Evolutionary conservation across 805 yeast genomes (phyloP).

Genomic region (Candida nitratophila): DNA sequence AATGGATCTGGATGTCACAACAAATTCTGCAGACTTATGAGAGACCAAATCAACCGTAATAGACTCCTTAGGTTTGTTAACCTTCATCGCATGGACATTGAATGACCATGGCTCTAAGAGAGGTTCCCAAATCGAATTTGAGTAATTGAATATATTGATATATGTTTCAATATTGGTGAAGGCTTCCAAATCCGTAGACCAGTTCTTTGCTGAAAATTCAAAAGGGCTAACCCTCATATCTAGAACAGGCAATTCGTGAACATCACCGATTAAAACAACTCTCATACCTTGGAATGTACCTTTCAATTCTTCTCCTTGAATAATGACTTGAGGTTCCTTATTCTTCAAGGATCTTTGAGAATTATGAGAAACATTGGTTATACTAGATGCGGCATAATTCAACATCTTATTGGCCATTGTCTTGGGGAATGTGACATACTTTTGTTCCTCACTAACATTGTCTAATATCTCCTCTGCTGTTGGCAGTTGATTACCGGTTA

Average conservation of each 20-base stretch:
- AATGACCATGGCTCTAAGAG: conserved; percentile 83
- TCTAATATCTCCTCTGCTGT: conserved; percentile 3
- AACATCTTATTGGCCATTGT: conserved; percentile 56
- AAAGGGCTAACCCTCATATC: conserved; percentile 73
- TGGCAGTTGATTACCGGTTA: conserved; percentile 8
- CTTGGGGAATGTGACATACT: conserved; percentile 43
- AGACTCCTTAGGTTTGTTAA: conserved; percentile 36
- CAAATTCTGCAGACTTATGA: conserved; percentile 67
- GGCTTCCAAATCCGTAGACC: conserved; percentile 81
- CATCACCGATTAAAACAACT: conserved; percentile 80
- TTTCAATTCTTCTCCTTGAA: conserved; percentile 62
- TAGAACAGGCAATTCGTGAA: conserved; percentile 81
- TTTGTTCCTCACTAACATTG: conserved; percentile 9
- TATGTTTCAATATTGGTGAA: conserved; percentile 56
- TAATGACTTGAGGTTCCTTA: conserved; percentile 31
- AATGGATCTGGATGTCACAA: conserved; percentile 75
- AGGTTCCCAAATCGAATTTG: conserved; percentile 94
- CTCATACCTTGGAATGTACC: conserved; percentile 71
- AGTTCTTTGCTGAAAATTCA: conserved; percentile 59
- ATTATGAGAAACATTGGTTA: conserved; percentile 40
- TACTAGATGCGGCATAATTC: conserved; percentile 62
- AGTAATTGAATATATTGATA: conserved; percentile 77
- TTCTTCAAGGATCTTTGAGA: conserved; percentile 6
- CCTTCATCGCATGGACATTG: conserved; percentile 58
- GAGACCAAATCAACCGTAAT: conserved; percentile 66